Evolutionary conservation across 805 yeast species (phyloP), one percentile per base, ranked within the genome.

Genomic region (Candida koratica): DNA sequence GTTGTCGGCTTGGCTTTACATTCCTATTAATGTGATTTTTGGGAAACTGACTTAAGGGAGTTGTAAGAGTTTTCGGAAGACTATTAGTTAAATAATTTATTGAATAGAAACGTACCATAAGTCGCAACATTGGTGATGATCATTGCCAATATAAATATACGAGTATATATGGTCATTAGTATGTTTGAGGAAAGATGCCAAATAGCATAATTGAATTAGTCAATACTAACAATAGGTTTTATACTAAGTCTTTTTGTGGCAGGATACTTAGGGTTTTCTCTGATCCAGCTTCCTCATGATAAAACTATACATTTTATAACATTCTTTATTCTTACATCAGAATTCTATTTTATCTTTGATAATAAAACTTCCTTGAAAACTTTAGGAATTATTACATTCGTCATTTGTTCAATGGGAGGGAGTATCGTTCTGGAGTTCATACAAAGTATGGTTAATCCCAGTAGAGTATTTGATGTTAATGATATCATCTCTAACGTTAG

Each of bases 251-350:
- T 18, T 48, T 19, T 45, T 4, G 42, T 39, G 3, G 69, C 71
- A 2, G 67, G 59, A 8, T 74, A 73, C 41, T 55, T 75, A 5
- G 81, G 81, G 14, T 70, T 75, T 47, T 72, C 79, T 15, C 62
- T 57, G 55, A 48, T 75, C 2, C 62, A 64, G 0, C 46, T 75
- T 14, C 53, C 53, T 6, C 61, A 76, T 49, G 84, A 78, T 47
- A 78, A 78, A 51, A 20, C 62, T 9, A 49, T 72, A 1, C 84
- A 78, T 50, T 71, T 71, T 36, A 7, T 45, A 4, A 69, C 67
- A 5, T 78, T 78, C 48, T 48, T 63, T 31, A 39, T 68, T 0
- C 62, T 77, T 9, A 71, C 83, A 0, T 52, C 55, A 17, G 64
- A 77, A 31, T 74, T 77, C 47, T 69, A 68, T 42, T 69, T 66